Base-by-base conservation (phyloP, 2,329 filamentous ascomycete genomes). In the Cytospora schulzeri region DNA sequence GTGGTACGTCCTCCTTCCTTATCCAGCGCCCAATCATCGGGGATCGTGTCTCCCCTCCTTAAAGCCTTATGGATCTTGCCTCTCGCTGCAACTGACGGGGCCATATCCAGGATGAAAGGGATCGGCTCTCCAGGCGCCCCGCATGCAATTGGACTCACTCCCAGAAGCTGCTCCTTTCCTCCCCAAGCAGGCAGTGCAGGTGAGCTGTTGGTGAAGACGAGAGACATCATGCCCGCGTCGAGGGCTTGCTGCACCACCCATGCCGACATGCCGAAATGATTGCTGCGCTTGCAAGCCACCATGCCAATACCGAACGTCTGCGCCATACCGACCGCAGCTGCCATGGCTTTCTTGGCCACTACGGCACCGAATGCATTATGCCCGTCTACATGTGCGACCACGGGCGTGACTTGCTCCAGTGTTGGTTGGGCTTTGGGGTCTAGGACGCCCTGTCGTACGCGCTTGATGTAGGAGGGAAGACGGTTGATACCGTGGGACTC, bases 221-320 rank as follows among this genome's bases (percentile, higher is more conserved):
- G 79, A 62, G 83, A 86, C 84, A 91, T 88, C 84, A 91, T 87
- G 45, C 82, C 81, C 0, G 84, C 87, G 64, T 94, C 89, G 17
- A 93, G 75, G 0, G 91, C 91, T 75, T 92, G 88, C 73, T 91
- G 88, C 14, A 93, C 90, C 0, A 93, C 73, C 89, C 91, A 94
- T 0, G 91, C 91, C 4, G 84, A 84, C 91, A 95, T 95, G 61
- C 91, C 91, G 71, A 91, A 93, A 74, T 94, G 91, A 70, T 94
- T 94, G 50, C 88, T 91, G 75, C 90, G 88, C 74, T 88, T 90
- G 71, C 94, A 81, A 64, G 84, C 86, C 0, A 89, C 89, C 84
- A 95, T 88, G 29, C 91, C 91, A 67, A 94, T 91, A 15, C 91
- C 91, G 70, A 82, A 87, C 1, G 77, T 73, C 28, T 79, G 76